phyloP scores from a whole-genome alignment of 163 green algal species.

The Chlamydomonas reinhardtii region DNA sequence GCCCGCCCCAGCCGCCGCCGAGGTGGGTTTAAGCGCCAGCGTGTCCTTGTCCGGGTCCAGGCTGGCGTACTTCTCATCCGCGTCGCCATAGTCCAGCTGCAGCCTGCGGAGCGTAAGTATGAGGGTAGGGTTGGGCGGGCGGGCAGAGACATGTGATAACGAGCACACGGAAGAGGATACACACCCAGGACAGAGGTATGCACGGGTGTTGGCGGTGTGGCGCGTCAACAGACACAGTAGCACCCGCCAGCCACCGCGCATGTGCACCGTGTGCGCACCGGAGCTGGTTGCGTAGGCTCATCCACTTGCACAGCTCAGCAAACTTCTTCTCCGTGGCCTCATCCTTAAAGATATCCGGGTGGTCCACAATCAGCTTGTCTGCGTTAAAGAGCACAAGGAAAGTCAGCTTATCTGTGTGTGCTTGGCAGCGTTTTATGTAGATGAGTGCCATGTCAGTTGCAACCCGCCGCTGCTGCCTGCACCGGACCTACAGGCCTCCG shows the following conservation, averaged over 20 bases:
- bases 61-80: constrained; percentile 36
- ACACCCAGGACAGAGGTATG: too few relatives aligned
- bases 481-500: not conserved
- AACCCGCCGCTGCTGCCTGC: too few relatives aligned
- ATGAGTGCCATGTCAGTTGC: too few relatives aligned
- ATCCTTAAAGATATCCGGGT: not conserved
- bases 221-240: too few relatives aligned
- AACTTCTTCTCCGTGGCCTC: not conserved
- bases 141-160: too few relatives aligned
- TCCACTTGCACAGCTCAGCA: constrained; percentile 32
- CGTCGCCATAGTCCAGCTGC: constrained; percentile 36
- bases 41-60: constrained; percentile 43
- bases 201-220: too few relatives aligned
- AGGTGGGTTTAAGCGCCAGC: not conserved
- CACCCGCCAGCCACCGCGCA: too few relatives aligned
- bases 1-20: not conserved
- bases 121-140: too few relatives aligned
- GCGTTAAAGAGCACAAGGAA: too few relatives aligned
- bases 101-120: constrained; percentile 27
- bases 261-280: not conserved
- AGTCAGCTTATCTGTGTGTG: too few relatives aligned
- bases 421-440: too few relatives aligned
- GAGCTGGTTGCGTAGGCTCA: constrained; percentile 19
- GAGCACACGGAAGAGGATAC: too few relatives aligned
- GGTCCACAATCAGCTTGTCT: constrained; percentile 33